A percentile compares a stretch with the other conserved stretches of the same genome.
These are phyloP conservation scores for Pseudoscleropodium purum DNA, from an alignment of 225 moss, liverwort and hornwort species.

Conservation along the genomic window DNA sequence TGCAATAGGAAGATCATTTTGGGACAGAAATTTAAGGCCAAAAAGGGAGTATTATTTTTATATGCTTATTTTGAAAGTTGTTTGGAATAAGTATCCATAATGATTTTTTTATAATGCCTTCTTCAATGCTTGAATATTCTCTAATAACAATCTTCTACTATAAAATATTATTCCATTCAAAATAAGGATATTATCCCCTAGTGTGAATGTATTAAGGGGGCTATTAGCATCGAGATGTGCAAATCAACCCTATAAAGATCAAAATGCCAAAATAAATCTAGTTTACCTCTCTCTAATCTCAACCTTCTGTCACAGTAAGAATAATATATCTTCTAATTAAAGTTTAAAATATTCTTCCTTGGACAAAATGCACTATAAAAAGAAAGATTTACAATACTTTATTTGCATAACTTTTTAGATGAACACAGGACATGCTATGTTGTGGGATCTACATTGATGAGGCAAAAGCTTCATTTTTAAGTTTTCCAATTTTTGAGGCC, in stretches of 20 bases:
- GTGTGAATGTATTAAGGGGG: not conserved
- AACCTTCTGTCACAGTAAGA: not conserved
- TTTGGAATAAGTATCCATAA: not conserved
- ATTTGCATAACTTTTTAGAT: not conserved
- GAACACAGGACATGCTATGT: not conserved
- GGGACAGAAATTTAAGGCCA: too few species aligned
- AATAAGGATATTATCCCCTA: not conserved
- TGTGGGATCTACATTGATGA: not conserved
- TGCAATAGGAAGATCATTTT: too few species aligned
- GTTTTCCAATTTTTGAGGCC: accelerated
- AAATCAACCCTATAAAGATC: not conserved
- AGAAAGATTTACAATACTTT: accelerated
- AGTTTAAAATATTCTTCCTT: not conserved
- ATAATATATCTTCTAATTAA: not conserved
- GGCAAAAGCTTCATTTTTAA: not conserved
- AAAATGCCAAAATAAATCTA: not conserved
- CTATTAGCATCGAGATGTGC: not conserved
- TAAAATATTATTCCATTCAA: not conserved
- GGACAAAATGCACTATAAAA: accelerated
- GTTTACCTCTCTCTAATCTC: not conserved
- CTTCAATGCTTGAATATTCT: not conserved
- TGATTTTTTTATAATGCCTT: not conserved
- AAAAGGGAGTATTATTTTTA: not conserved
- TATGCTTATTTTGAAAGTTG: not conserved
- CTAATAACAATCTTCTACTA: not conserved